phyloP scores from a whole-genome alignment of 805 yeast species.

The Diddensiella caesifluorescens region DNA sequence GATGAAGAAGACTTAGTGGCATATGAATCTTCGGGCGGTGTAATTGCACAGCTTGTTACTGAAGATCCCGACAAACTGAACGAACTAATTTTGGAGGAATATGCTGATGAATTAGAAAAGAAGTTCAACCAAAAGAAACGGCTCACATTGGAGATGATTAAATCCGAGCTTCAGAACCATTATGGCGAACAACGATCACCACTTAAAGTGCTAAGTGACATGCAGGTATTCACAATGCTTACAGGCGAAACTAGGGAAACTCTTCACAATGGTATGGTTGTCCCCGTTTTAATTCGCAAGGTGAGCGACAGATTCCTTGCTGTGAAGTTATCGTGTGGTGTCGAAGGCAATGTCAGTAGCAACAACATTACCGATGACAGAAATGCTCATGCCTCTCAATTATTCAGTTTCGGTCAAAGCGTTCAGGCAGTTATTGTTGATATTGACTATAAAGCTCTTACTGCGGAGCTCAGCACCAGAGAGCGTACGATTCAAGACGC shows the following conservation, averaged over 20 bases:
- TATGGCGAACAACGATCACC: conserved; percentile 80
- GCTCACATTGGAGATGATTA: conserved; percentile 76
- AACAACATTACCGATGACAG: conserved; percentile 34
- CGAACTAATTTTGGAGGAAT: conserved; percentile 82
- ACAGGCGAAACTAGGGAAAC: conserved; percentile 79
- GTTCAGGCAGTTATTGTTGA: conserved; percentile 73
- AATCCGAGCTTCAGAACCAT: conserved; percentile 80
- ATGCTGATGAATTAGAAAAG: conserved; percentile 80
- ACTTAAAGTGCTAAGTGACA: conserved; percentile 56
- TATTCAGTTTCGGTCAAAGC: conserved; percentile 58
- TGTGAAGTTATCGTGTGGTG: conserved; percentile 50
- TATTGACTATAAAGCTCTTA: conserved; percentile 68
- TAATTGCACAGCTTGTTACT: conserved; percentile 66
- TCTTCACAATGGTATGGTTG: conserved; percentile 61
- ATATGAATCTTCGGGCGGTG: conserved; percentile 74
- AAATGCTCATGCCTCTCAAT: conserved; percentile 22
- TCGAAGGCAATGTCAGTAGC: conserved; percentile 48
- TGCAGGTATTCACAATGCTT: conserved; percentile 78
- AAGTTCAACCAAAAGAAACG: conserved; percentile 56
- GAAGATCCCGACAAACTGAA: conserved; percentile 74
- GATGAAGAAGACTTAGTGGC: conserved; percentile 90
- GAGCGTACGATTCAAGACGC: conserved; percentile 60
- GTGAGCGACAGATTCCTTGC: conserved; percentile 45
- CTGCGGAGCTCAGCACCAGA: conserved; percentile 66
- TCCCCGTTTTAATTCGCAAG: conserved; percentile 68